phyloP scores from a whole-genome alignment of 257 asterid genomes.

The Penstemon eatonii region DNA sequence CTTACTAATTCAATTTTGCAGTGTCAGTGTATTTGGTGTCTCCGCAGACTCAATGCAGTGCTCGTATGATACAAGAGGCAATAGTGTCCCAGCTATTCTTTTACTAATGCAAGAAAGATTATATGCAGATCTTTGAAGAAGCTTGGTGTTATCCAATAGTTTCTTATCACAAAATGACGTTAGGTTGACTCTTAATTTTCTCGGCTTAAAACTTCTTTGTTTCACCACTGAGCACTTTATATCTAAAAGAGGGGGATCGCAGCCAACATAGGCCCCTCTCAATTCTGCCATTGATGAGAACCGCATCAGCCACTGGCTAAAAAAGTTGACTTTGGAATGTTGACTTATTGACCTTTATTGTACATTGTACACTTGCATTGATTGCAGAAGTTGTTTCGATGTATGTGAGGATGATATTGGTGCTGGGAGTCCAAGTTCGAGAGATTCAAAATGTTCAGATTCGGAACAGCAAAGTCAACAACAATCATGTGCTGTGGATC shows the following conservation, averaged over 20 bases:
- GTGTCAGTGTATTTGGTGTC: slow-evolving; percentile 93
- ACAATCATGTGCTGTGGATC: slow-evolving; percentile 40
- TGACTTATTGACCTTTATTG: slow-evolving; percentile 20
- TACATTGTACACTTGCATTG: slow-evolving; percentile 25
- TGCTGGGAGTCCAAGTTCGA: slow-evolving; percentile 63
- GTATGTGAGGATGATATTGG: slow-evolving; percentile 70
- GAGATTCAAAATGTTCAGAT: slow-evolving; percentile 57
- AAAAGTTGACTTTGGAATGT: slow-evolving; percentile 15
- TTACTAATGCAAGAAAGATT: slow-evolving; percentile 81
- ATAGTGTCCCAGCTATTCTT: slow-evolving; percentile 95
- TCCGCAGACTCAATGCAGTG: slow-evolving; percentile 99
- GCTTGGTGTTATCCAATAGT: too few relatives aligned
- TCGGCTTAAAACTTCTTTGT: too few relatives aligned
- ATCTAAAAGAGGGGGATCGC: too few relatives aligned
- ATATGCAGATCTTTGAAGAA: too few relatives aligned
- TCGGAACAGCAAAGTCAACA: slow-evolving; percentile 48
- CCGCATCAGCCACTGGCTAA: background rate
- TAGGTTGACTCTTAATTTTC: too few relatives aligned
- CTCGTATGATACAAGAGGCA: slow-evolving; percentile 81
- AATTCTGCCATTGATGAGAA: too few relatives aligned
- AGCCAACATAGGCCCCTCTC: too few relatives aligned
- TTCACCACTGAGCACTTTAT: too few relatives aligned
- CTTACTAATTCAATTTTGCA: slow-evolving; percentile 34
- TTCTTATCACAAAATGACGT: too few relatives aligned
- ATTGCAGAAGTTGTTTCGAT: slow-evolving; percentile 90